Conservation (phyloP, 305 asterid genomes). For the Solanum aculeatissimum region DNA sequence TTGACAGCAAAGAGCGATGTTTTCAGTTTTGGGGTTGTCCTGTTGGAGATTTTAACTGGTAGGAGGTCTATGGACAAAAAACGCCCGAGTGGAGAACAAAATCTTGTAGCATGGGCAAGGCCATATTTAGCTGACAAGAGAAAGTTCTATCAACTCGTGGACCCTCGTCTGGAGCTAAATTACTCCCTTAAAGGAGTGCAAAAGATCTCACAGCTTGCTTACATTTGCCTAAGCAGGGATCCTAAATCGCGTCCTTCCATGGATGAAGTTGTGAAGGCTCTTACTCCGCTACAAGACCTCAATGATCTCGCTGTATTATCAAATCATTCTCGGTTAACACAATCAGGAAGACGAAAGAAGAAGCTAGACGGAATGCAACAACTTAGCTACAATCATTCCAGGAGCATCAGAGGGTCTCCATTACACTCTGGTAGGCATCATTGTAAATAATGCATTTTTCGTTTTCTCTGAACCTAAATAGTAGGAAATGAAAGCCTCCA, state of each 20-base stretch:
- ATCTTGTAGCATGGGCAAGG: conserved; percentile 84
- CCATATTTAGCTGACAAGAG: conserved; percentile 78
- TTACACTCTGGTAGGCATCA: conserved; percentile 35
- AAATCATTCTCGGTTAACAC: conserved; percentile 50
- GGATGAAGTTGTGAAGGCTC: conserved; percentile 77
- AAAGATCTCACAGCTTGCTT: conserved; percentile 60
- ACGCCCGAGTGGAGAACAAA: conserved; percentile 81
- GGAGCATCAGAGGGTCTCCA: conserved; percentile 38
- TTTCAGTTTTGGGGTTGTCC: conserved; percentile 87
- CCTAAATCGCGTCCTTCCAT: conserved; percentile 75
- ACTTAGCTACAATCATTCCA: conserved; percentile 29
- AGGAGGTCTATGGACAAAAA: conserved; percentile 90
- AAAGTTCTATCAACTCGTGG: conserved; percentile 72
- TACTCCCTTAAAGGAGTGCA: conserved; percentile 83
- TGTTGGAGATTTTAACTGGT: conserved; percentile 76
- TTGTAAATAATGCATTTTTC: conserved; percentile 21
- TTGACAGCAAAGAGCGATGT: conserved; percentile 87
- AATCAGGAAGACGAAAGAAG: conserved; percentile 49
- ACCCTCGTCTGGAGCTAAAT: conserved; percentile 75
- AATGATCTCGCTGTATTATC: conserved; percentile 70
- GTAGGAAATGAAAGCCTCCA: conserved; percentile 3
- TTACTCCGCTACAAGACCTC: conserved; percentile 60
- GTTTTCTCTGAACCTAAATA: background rate
- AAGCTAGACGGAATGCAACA: conserved; percentile 39
- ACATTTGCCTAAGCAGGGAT: conserved; percentile 62